Evolutionary conservation across 2,329 filamentous ascomycete species (phyloP).

Genomic region (Aspergillus luchuensis): DNA sequence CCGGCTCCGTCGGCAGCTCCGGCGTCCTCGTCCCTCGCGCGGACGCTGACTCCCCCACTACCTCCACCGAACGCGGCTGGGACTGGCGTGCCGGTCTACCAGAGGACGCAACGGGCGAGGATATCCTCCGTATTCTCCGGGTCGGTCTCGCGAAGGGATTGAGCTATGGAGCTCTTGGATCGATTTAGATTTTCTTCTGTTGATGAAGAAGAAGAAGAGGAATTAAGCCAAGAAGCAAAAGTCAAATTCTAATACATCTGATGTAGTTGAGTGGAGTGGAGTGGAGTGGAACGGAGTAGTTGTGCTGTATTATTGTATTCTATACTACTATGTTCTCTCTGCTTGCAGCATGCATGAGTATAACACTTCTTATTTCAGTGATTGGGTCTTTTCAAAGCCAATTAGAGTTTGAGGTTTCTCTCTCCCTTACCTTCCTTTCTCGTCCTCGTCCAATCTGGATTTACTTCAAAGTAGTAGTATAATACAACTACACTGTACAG

Average conservation of each 20-base stretch:
- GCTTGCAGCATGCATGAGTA: too few relatives aligned
- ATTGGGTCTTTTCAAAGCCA: too few relatives aligned
- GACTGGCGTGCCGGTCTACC: constrained; percentile 67
- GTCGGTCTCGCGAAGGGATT: constrained; percentile 74
- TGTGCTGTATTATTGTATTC: neutral
- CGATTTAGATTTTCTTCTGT: neutral
- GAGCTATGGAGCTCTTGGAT: constrained; percentile 39
- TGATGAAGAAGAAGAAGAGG: neutral
- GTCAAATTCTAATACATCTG: neutral
- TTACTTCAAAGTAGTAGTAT: too few relatives aligned
- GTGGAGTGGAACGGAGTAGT: too few relatives aligned
- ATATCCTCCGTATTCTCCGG: constrained; percentile 73
- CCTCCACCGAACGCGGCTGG: constrained; percentile 60
- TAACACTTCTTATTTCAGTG: too few relatives aligned
- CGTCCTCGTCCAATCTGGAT: too few relatives aligned
- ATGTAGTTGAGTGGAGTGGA: too few relatives aligned
- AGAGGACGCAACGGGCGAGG: constrained; percentile 62
- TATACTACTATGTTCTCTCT: constrained; percentile 1
- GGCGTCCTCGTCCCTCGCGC: constrained; percentile 49
- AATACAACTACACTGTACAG: too few relatives aligned
- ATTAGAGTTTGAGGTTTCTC: too few relatives aligned
- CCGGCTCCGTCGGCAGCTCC: constrained; percentile 57
- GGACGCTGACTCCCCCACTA: constrained; percentile 22
- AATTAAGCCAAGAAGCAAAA: neutral
- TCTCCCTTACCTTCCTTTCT: too few relatives aligned